Evolutionary conservation across 345 rosid species (phyloP).

Genomic region (Ailanthus altissimus): DNA sequence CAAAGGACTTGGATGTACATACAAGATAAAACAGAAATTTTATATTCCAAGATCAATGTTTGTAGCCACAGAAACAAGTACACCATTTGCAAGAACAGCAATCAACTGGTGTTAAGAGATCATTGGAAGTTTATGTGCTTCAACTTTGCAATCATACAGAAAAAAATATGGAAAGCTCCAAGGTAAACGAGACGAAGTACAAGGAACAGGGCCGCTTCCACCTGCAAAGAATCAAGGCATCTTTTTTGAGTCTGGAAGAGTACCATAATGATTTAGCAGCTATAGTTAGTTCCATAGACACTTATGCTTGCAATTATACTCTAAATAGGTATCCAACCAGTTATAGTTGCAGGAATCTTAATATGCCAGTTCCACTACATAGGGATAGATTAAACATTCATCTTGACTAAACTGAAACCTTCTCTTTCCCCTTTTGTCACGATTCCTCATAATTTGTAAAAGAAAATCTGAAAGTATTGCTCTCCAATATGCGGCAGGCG

Average conservation of each 20-base stretch:
- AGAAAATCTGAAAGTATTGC: neutral
- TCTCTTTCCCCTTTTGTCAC: neutral
- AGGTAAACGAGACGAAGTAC: neutral
- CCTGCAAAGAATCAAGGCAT: conserved; percentile 23
- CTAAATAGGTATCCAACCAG: neutral
- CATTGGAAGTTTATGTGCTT: neutral
- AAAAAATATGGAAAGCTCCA: neutral
- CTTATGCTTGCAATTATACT: neutral
- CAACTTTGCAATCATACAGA: neutral
- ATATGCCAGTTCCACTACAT: neutral
- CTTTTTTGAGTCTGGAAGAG: neutral
- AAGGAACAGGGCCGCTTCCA: conserved; percentile 10
- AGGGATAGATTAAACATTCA: neutral
- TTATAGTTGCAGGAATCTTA: neutral
- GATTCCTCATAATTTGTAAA: neutral
- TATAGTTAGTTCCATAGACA: neutral
- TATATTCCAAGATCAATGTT: neutral
- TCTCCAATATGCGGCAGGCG: neutral
- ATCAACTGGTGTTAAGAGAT: neutral
- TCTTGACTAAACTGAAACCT: neutral
- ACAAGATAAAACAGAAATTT: neutral
- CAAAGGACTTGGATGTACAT: neutral
- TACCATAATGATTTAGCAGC: neutral
- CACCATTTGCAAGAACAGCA: neutral
- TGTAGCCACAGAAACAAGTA: conserved; percentile 1